phyloP scores from a whole-genome alignment of 176 grass and related monocot species.

The Musa itinerans region DNA sequence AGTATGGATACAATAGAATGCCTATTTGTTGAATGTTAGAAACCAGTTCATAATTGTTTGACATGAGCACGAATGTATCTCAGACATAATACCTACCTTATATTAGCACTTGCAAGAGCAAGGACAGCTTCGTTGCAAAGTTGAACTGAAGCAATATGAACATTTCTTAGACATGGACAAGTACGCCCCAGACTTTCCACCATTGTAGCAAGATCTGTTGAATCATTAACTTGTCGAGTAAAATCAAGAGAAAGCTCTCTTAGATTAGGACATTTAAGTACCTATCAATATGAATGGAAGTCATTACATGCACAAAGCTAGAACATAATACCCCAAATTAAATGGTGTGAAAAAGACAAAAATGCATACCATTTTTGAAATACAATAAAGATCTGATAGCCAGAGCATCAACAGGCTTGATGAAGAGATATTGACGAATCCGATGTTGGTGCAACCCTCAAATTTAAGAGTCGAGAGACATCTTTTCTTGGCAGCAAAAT shows the following conservation, averaged over 20 bases:
- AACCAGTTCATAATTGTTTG: too few relatives aligned
- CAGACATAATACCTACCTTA: conserved; percentile 38
- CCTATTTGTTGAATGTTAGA: not conserved
- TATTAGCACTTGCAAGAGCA: conserved; percentile 58
- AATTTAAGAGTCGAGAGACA: conserved; percentile 62
- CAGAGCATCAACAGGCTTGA: conserved; percentile 54
- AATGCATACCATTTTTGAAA: conserved; percentile 55
- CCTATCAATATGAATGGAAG: conserved; percentile 20
- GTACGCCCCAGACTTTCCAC: conserved; percentile 59
- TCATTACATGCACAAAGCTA: not conserved
- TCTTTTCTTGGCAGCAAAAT: conserved; percentile 58
- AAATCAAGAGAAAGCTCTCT: conserved; percentile 64
- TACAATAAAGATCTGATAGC: conserved; percentile 56
- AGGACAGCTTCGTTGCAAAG: conserved; percentile 75
- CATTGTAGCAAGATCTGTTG: conserved; percentile 57
- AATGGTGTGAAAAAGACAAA: not conserved
- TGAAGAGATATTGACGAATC: conserved; percentile 62
- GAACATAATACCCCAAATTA: not conserved
- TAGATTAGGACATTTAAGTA: conserved; percentile 79
- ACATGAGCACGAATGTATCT: not conserved
- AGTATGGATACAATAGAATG: not conserved
- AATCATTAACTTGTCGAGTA: conserved; percentile 51
- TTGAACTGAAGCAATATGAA: conserved; percentile 56
- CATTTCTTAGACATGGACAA: conserved; percentile 57
- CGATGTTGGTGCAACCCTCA: conserved; percentile 53